phyloP scores from a whole-genome alignment of 2,329 filamentous ascomycete species.

The Dothideomycetes sp. region DNA sequence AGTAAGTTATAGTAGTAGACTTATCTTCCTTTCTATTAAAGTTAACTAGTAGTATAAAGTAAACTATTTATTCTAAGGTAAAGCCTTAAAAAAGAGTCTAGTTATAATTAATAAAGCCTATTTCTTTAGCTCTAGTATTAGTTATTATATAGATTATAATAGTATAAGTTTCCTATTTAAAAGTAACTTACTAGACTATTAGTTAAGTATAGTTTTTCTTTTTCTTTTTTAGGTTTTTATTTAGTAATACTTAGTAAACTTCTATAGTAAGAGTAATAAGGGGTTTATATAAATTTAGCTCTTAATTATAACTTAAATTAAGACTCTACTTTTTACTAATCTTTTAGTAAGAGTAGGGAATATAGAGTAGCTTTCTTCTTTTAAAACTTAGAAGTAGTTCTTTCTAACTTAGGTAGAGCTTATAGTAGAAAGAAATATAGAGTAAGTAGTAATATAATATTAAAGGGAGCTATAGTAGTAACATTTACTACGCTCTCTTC shows the following conservation, averaged over 20 bases:
- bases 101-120: background rate
- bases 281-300: background rate
- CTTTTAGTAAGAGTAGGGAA: background rate
- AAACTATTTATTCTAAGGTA: background rate
- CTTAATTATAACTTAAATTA: background rate
- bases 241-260: background rate
- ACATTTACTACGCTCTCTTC: background rate
- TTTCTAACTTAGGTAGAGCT: background rate
- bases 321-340: background rate
- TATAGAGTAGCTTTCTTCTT: background rate
- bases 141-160: background rate
- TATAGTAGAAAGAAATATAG: background rate
- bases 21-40: constrained; percentile 1
- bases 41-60: background rate
- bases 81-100: background rate
- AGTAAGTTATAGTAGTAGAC: constrained; percentile 1
- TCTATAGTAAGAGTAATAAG: background rate
- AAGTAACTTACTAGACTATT: background rate
- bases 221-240: background rate
- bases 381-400: background rate
- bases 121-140: background rate
- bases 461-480: background rate
- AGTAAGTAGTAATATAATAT: background rate
- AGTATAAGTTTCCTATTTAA: background rate
- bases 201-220: background rate